These are phyloP conservation scores for Rhodocollybia butyracea DNA, from an alignment of 768 basidiomycete species.

Conservation along the genomic window DNA sequence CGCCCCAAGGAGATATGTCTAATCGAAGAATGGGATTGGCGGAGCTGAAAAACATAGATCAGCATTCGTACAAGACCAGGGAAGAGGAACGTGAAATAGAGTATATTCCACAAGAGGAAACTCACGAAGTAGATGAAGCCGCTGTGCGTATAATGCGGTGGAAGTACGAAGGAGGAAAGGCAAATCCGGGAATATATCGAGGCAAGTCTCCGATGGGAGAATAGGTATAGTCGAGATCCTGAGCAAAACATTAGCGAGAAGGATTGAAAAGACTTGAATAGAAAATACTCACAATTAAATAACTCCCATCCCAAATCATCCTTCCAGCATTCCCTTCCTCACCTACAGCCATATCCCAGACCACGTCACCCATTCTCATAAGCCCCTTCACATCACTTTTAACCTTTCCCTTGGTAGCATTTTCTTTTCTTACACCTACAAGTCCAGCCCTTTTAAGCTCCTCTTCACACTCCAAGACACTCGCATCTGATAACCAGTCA, in stretches of 20 bases:
- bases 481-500: constrained; percentile 80
- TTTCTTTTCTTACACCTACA: constrained; percentile 11
- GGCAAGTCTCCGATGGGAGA: constrained; percentile 75
- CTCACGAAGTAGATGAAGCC: no score
- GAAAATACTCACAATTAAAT: constrained; percentile 64
- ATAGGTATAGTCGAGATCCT: constrained; percentile 88
- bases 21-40: constrained; percentile 67
- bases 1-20: constrained; percentile 76
- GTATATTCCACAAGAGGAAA: no score
- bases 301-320: constrained; percentile 86
- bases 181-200: constrained; percentile 73
- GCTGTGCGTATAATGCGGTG: constrained; percentile 74
- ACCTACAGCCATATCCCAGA: constrained; percentile 85
- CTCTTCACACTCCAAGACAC: constrained; percentile 76
- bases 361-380: constrained; percentile 73
- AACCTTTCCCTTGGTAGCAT: background rate
- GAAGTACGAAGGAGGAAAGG: constrained; percentile 87
- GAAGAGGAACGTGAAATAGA: no score
- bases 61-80: no score
- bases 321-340: constrained; percentile 86
- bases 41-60: no score
- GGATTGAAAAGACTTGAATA: background rate
- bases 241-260: background rate
- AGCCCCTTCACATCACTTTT: constrained; percentile 35
- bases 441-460: constrained; percentile 74